phyloP scores from a whole-genome alignment of 495 filamentous ascomycete genomes.

The Chaetomium tenue region DNA sequence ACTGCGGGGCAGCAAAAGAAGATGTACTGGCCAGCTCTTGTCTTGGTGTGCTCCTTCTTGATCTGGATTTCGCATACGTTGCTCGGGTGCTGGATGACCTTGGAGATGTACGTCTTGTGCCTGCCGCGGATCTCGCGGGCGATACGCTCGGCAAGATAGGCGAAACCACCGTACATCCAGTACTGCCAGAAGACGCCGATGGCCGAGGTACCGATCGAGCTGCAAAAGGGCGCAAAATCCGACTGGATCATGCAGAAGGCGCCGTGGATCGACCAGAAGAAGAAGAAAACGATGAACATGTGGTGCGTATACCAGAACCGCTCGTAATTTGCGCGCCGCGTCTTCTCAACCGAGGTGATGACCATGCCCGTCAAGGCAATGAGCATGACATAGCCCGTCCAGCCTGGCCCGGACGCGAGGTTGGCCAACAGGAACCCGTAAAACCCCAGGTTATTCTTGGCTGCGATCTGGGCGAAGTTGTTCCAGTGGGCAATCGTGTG shows the following conservation, averaged over 20 bases:
- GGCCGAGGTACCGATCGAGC: conserved; percentile 55
- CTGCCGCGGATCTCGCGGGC: conserved; percentile 67
- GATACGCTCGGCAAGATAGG: conserved; percentile 68
- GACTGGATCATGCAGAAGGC: conserved; percentile 80
- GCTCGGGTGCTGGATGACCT: conserved; percentile 79
- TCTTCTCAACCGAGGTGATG: conserved; percentile 66
- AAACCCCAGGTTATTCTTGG: conserved; percentile 67
- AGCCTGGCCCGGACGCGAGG: conserved; percentile 70
- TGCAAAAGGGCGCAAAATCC: conserved; percentile 68
- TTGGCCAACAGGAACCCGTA: conserved; percentile 68
- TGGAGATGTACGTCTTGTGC: conserved; percentile 75
- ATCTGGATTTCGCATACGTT: conserved; percentile 83
- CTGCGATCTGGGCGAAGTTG: conserved; percentile 72
- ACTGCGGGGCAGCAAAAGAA: conserved; percentile 80
- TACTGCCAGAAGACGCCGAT: conserved; percentile 78
- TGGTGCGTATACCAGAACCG: conserved; percentile 81
- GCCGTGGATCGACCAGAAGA: conserved; percentile 79
- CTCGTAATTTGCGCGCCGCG: conserved; percentile 68
- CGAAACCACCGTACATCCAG: conserved; percentile 72
- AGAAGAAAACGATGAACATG: conserved; percentile 74
- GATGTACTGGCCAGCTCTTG: conserved; percentile 78
- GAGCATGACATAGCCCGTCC: conserved; percentile 78
- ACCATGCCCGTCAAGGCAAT: conserved; percentile 65
- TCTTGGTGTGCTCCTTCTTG: conserved; percentile 75
- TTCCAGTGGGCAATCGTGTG: conserved; percentile 80